Conservation (phyloP, 1,284 basidiomycete species). For the Sporisorium scitamineum region DNA sequence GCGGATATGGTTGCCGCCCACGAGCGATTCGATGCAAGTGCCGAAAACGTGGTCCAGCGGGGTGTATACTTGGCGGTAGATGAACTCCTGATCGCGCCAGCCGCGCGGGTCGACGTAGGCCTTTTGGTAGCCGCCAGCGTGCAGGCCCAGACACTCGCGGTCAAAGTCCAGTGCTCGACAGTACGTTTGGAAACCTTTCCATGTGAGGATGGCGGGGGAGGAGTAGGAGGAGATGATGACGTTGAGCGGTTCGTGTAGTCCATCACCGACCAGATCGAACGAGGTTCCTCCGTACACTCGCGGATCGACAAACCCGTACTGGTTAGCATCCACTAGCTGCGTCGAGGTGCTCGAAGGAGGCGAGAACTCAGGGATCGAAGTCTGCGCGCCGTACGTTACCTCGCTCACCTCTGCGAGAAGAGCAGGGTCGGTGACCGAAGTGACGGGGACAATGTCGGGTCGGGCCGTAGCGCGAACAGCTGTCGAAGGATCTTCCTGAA, state of each 20-base stretch:
- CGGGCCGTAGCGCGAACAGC: slow-evolving; percentile 9
- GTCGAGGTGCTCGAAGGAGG: slow-evolving; percentile 2
- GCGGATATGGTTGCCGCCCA: slow-evolving; percentile 90
- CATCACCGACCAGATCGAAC: slow-evolving; percentile 48
- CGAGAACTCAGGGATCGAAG: slow-evolving; percentile 25
- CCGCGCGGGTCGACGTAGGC: slow-evolving; percentile 53
- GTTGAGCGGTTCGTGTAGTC: slow-evolving; percentile 64
- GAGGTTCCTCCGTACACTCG: slow-evolving; percentile 50
- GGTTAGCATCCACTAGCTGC: slow-evolving; percentile 14
- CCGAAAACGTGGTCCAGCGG: slow-evolving; percentile 49
- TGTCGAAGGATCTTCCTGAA: slow-evolving; percentile 38
- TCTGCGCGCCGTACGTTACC: slow-evolving; percentile 28
- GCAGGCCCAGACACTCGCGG: slow-evolving; percentile 65
- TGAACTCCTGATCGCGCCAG: slow-evolving; percentile 49
- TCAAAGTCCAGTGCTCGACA: slow-evolving; percentile 61
- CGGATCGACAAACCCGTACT: slow-evolving; percentile 55
- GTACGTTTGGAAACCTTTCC: slow-evolving; percentile 62
- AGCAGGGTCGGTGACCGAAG: slow-evolving; percentile 15
- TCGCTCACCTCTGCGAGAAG: slow-evolving; percentile 16
- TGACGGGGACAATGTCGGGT: slow-evolving; percentile 12
- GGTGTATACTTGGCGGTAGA: slow-evolving; percentile 59
- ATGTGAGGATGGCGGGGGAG: slow-evolving; percentile 48
- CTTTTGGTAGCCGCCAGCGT: slow-evolving; percentile 50
- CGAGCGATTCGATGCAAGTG: slow-evolving; percentile 76
- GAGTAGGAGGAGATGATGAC: slow-evolving; percentile 61